A percentile compares a stretch with the other conserved stretches of the same genome.
Evolutionary conservation across 2,329 filamentous ascomycete species (phyloP).

Genomic region (Penicillium sp.): DNA sequence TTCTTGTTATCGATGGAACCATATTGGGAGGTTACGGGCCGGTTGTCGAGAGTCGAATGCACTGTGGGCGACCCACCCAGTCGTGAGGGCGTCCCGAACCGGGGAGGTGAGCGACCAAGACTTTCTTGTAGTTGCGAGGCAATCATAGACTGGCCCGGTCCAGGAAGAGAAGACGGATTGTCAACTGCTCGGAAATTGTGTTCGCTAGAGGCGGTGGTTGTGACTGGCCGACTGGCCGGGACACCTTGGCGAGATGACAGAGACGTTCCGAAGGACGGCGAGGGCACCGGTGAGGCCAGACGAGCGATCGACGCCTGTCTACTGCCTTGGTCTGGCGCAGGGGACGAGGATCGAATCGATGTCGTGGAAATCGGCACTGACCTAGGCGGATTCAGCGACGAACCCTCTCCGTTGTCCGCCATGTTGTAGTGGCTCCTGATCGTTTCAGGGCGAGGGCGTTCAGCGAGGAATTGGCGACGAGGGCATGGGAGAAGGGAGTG

Average conservation of each 20-base stretch:
- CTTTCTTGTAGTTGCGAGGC: slow-evolving; percentile 81
- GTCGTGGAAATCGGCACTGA: slow-evolving; percentile 35
- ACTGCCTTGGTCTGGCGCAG: slow-evolving; percentile 43
- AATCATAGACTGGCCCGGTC: slow-evolving; percentile 81
- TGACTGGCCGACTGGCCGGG: slow-evolving; percentile 32
- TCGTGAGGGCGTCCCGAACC: slow-evolving; percentile 46
- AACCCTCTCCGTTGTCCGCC: slow-evolving; percentile 39
- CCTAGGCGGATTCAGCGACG: slow-evolving; percentile 32
- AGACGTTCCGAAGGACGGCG: slow-evolving; percentile 33
- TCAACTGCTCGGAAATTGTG: slow-evolving; percentile 63
- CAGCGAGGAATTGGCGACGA: neutral
- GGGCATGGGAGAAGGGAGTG: neutral
- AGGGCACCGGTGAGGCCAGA: slow-evolving; percentile 56
- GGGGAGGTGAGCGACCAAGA: slow-evolving; percentile 53
- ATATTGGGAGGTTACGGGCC: slow-evolving; percentile 66
- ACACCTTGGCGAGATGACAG: slow-evolving; percentile 41
- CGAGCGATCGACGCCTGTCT: slow-evolving; percentile 55
- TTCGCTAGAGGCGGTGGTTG: slow-evolving; percentile 45
- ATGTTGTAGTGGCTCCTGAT: slow-evolving; percentile 15
- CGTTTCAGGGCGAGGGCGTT: neutral
- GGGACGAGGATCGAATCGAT: slow-evolving; percentile 37
- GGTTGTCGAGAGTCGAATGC: slow-evolving; percentile 48
- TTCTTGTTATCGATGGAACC: slow-evolving; percentile 75
- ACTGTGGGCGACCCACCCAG: slow-evolving; percentile 58
- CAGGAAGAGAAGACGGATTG: slow-evolving; percentile 60